phyloP scores from a whole-genome alignment of 768 basidiomycete species.

The Kwoniella dendrophila region DNA sequence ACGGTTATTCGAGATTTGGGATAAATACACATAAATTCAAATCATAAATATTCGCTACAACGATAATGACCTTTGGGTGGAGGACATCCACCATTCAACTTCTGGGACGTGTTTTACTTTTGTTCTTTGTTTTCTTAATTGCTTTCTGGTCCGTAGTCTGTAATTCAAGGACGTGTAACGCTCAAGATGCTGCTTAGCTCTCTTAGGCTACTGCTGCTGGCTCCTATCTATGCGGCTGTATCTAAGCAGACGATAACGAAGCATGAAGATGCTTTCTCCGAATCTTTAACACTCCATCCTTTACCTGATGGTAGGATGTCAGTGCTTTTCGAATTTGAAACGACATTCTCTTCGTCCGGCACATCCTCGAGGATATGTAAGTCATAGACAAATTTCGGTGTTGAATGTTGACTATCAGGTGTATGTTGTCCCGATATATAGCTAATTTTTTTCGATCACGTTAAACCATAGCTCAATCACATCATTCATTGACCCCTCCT shows the following conservation, averaged over 20 bases:
- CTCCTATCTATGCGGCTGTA: constrained; percentile 15
- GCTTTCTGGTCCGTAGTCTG: too few species aligned
- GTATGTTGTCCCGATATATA: background rate
- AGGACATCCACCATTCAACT: constrained; percentile 10
- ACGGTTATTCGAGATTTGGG: too few species aligned
- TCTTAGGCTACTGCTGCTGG: constrained; percentile 15
- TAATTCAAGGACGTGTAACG: background rate
- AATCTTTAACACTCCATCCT: constrained; percentile 64
- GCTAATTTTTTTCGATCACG: background rate
- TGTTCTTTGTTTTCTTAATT: background rate
- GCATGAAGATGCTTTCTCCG: constrained; percentile 56
- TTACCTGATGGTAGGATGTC: constrained; percentile 81
- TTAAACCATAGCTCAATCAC: constrained; percentile 57
- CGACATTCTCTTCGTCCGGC: constrained; percentile 48
- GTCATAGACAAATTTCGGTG: constrained; percentile 60
- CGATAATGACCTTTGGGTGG: background rate
- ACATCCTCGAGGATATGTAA: constrained; percentile 61
- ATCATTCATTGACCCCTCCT: constrained; percentile 84
- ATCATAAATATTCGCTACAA: background rate
- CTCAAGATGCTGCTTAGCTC: constrained; percentile 31
- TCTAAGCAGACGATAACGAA: background rate
- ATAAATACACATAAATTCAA: constrained; percentile 2
- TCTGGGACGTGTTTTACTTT: background rate
- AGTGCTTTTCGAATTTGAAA: constrained; percentile 78
- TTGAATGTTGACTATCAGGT: constrained; percentile 58